Conservation (phyloP, 768 basidiomycete species). For the Paxillus rubicundulus region DNA sequence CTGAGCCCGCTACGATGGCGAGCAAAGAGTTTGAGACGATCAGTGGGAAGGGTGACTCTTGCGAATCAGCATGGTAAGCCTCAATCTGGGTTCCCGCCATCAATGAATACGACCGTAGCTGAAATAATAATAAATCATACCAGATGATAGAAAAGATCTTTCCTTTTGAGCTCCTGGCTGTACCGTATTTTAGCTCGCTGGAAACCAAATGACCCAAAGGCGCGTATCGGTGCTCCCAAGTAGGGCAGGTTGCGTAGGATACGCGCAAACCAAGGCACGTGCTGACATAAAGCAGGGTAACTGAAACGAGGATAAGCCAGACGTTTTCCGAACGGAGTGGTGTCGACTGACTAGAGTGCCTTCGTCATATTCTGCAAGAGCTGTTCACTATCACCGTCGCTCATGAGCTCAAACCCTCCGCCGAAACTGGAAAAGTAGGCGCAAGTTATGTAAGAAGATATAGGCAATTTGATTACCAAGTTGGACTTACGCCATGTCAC, state of each 20-base stretch:
- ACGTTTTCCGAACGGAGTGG: neutral
- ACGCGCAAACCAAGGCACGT: slow-evolving; percentile 23
- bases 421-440: slow-evolving; percentile 30
- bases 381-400: slow-evolving; percentile 33
- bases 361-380: slow-evolving; percentile 29
- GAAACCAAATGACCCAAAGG: slow-evolving; percentile 28
- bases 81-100: slow-evolving; percentile 21
- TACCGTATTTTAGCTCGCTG: slow-evolving; percentile 24
- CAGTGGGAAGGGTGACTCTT: slow-evolving; percentile 26
- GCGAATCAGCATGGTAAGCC: slow-evolving; percentile 21
- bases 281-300: slow-evolving; percentile 13
- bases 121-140: slow-evolving; percentile 21
- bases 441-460: neutral
- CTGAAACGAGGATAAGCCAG: slow-evolving; percentile 9
- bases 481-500: slow-evolving; percentile 27
- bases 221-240: slow-evolving; percentile 26
- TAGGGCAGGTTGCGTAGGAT: slow-evolving; percentile 31
- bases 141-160: slow-evolving; percentile 43
- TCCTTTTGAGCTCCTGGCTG: slow-evolving; percentile 15
- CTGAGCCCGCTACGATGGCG: slow-evolving; percentile 46
- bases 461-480: neutral
- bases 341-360: slow-evolving; percentile 26
- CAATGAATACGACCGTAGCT: neutral
- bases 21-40: slow-evolving; percentile 38
- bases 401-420: slow-evolving; percentile 38